phyloP scores from a whole-genome alignment of 2,329 filamentous ascomycete genomes.

The Fusarium sp. region DNA sequence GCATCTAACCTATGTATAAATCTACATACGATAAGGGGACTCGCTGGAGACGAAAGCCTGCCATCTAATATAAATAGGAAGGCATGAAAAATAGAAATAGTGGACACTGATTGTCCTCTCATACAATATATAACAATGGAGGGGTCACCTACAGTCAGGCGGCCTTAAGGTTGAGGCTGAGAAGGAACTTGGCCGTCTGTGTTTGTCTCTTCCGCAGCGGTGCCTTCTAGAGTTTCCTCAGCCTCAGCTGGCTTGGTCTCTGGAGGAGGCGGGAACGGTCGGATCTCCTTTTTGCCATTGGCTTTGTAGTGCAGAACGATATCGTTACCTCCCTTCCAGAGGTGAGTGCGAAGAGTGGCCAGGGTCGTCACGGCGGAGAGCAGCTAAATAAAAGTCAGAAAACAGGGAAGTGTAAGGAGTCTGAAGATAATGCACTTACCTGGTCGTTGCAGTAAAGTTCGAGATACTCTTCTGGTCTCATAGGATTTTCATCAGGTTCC shows the following conservation, averaged over 20 bases:
- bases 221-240: conserved; percentile 36
- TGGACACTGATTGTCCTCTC: background rate
- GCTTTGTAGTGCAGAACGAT: conserved; percentile 90
- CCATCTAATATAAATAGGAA: conserved; percentile 23
- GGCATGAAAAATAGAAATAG: background rate
- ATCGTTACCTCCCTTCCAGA: conserved; percentile 96
- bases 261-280: conserved; percentile 47
- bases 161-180: conserved; percentile 19
- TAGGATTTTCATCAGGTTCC: conserved; percentile 65
- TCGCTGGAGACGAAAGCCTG: conserved; percentile 24
- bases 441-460: conserved; percentile 95
- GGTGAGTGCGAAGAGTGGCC: conserved; percentile 88
- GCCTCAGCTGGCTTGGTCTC: conserved; percentile 34
- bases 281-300: conserved; percentile 81
- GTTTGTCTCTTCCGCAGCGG: conserved; percentile 31
- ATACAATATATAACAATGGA: conserved; percentile 1
- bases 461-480: conserved; percentile 91
- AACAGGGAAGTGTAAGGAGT: background rate
- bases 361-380: conserved; percentile 88
- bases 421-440: conserved; percentile 63
- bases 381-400: conserved; percentile 55
- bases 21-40: conserved; percentile 40
- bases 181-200: conserved; percentile 17
- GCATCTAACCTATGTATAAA: conserved; percentile 42
- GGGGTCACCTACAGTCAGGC: conserved; percentile 11